phyloP scores from a whole-genome alignment of 2,329 filamentous ascomycete species.

The Aspergillus niger region DNA sequence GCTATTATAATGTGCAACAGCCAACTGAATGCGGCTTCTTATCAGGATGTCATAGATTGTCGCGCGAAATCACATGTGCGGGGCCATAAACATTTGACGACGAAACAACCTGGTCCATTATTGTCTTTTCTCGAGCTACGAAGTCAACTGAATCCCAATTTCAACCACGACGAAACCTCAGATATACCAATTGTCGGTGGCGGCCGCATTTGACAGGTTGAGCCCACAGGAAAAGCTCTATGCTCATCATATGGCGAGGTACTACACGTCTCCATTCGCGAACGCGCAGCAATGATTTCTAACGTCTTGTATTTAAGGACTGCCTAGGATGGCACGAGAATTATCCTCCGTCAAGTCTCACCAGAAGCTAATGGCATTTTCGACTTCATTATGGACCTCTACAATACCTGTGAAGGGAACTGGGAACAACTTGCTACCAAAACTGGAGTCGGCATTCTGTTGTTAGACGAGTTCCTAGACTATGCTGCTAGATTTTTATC shows the following conservation, averaged over 20 bases:
- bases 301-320: constrained; percentile 15
- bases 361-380: constrained; percentile 56
- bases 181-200: constrained; percentile 19
- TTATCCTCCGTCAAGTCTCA: constrained; percentile 56
- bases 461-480: constrained; percentile 43
- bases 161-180: constrained; percentile 12
- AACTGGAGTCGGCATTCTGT: constrained; percentile 43
- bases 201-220: constrained; percentile 18
- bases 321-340: constrained; percentile 45
- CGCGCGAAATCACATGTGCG: constrained; percentile 4
- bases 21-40: neutral
- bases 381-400: constrained; percentile 56
- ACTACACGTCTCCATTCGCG: neutral
- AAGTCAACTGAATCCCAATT: neutral
- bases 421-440: constrained; percentile 44
- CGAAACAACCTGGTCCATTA: too few relatives aligned
- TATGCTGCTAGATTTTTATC: constrained; percentile 54
- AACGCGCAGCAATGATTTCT: constrained; percentile 3
- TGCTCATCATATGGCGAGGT: constrained; percentile 27
- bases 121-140: neutral
- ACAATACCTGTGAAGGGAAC: constrained; percentile 51
- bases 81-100: neutral
- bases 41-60: neutral
- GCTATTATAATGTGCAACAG: neutral
- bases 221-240: constrained; percentile 21